These are phyloP conservation scores for Diplodia mutila DNA, from an alignment of 2,329 filamentous ascomycete species.

Conservation along the genomic window DNA sequence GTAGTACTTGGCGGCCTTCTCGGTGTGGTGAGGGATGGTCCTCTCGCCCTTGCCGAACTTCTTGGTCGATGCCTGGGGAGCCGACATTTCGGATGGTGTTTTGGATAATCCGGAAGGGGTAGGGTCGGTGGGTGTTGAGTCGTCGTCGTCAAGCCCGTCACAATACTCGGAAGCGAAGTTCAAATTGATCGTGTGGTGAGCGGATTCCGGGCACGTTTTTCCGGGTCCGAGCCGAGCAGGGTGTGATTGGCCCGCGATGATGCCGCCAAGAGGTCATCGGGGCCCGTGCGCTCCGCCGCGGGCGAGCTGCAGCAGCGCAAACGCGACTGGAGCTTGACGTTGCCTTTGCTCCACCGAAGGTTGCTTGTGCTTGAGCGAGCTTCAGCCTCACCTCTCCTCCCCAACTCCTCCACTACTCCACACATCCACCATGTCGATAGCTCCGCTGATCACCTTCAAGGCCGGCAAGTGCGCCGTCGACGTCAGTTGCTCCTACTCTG, in stretches of 20 bases:
- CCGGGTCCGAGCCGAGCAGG: conserved; percentile 20
- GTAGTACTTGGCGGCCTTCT: conserved; percentile 99
- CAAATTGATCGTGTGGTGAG: conserved; percentile 25
- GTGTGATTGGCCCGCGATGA: conserved; percentile 13
- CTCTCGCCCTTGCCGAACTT: conserved; percentile 97
- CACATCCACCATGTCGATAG: conserved; percentile 69
- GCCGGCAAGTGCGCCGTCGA: conserved; percentile 86
- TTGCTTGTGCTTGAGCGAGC: conserved; percentile 10
- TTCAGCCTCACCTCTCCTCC: conserved; percentile 26
- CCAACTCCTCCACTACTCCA: background rate
- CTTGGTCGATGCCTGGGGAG: conserved; percentile 68
- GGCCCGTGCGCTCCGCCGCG: conserved; percentile 28
- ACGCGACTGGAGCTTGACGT: conserved; percentile 17
- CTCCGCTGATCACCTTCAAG: conserved; percentile 93
- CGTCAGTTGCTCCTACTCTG: conserved; percentile 55
- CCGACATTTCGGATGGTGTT: conserved; percentile 70
- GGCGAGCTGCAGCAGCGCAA: conserved; percentile 16
- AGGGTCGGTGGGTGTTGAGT: conserved; percentile 27
- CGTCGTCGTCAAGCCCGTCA: conserved; percentile 26
- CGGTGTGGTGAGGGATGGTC: conserved; percentile 79
- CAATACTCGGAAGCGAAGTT: conserved; percentile 20
- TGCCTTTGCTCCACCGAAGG: conserved; percentile 26
- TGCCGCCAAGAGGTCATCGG: conserved; percentile 21
- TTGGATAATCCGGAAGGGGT: conserved; percentile 24
- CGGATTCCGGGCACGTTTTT: conserved; percentile 17